phyloP scores from a whole-genome alignment of 768 basidiomycete genomes.

The Termitomyces sp. region DNA sequence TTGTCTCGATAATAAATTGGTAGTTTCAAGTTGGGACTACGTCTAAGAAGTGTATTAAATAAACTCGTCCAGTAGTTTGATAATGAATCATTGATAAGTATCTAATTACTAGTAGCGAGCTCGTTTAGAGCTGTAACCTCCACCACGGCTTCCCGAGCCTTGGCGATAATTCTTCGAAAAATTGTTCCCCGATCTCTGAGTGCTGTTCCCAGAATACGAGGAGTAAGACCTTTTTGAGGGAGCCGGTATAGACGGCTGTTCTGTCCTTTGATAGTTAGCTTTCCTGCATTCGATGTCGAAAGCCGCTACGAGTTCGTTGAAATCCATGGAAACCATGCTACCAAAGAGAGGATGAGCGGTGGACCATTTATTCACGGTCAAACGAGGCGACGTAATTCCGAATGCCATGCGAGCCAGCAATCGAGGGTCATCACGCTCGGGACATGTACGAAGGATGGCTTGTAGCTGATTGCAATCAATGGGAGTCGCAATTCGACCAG shows the following conservation, averaged over 20 bases:
- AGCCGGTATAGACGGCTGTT: constrained; percentile 3
- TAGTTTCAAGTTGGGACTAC: no score
- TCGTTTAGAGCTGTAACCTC: background rate
- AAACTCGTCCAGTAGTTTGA: no score
- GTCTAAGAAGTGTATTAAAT: no score
- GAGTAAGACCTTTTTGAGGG: background rate
- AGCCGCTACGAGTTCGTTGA: constrained; percentile 30
- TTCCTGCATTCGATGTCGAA: constrained; percentile 43
- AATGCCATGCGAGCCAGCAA: constrained; percentile 49
- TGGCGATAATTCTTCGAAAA: background rate
- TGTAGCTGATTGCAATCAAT: constrained; percentile 30
- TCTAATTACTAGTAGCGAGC: background rate
- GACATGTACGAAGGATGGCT: constrained; percentile 40
- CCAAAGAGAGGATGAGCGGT: constrained; percentile 42
- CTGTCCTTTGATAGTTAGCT: constrained; percentile 27
- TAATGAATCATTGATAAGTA: no score
- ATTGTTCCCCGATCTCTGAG: background rate
- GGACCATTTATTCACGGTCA: constrained; percentile 41
- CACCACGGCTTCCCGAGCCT: background rate
- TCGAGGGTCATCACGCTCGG: constrained; percentile 46
- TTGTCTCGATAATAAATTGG: no score
- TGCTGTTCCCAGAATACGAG: background rate
- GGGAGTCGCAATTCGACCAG: constrained; percentile 16
- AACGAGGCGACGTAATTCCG: constrained; percentile 42
- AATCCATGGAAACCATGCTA: constrained; percentile 39